Evolutionary conservation across 2,329 filamentous ascomycete genomes (phyloP).

Genomic region (Incumbomyces lentus): DNA sequence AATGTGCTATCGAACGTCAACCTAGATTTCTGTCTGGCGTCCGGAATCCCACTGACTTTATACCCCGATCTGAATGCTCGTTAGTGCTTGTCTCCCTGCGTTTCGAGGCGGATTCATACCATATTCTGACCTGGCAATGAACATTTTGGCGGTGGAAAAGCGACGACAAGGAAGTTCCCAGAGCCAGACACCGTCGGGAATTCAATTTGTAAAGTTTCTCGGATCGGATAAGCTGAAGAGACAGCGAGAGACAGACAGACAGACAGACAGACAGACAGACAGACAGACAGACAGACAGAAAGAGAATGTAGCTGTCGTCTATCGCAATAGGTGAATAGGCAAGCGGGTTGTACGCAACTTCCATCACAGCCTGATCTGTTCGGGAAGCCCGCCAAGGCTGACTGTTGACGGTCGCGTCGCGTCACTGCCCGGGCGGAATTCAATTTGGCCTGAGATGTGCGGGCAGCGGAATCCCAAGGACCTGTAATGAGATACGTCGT

Average conservation of each 20-base stretch:
- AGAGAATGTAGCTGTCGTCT: too few species aligned
- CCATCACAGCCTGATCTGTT: neutral
- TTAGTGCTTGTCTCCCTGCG: neutral
- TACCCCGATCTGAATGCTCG: neutral
- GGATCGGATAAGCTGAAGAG: too few species aligned
- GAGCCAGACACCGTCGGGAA: too few species aligned
- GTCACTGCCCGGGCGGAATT: neutral
- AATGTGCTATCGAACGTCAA: constrained; percentile 61
- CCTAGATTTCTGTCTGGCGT: constrained; percentile 12
- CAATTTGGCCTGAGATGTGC: neutral
- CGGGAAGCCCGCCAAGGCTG: neutral
- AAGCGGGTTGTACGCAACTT: neutral
- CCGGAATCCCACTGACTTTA: neutral
- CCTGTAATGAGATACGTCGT: too few species aligned
- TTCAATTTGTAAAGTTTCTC: too few species aligned
- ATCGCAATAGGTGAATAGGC: too few species aligned
- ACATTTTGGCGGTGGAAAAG: constrained; percentile 56
- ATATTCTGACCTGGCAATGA: constrained; percentile 99
- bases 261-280: too few species aligned
- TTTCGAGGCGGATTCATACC: constrained; percentile 48
- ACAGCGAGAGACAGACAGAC: too few species aligned
- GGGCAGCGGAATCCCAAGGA: neutral
- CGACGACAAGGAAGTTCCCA: neutral
- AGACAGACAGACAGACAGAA: too few species aligned
- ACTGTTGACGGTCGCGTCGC: neutral